A percentile compares a stretch with the other conserved stretches of the same genome.
phyloP scores from a whole-genome alignment of 1,284 basidiomycete species.

The Ustilago shanxiensis region DNA sequence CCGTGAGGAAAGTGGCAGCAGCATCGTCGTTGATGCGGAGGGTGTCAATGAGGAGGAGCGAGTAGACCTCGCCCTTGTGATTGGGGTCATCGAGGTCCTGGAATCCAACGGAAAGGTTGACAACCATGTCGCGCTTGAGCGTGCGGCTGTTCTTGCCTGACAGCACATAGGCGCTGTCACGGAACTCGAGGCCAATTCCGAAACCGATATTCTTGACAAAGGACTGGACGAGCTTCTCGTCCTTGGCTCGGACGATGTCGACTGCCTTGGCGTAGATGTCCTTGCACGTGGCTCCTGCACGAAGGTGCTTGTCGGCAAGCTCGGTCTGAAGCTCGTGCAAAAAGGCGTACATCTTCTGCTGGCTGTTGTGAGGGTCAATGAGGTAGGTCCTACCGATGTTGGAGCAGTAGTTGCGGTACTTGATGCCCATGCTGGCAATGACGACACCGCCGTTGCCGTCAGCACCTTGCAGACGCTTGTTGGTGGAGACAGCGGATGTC shows the following conservation, averaged over 20 bases:
- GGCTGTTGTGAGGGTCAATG: conserved; percentile 84
- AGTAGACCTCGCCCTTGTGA: conserved; percentile 82
- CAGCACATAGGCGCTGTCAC: conserved; percentile 87
- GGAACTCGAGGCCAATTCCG: conserved; percentile 82
- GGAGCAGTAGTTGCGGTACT: conserved; percentile 92
- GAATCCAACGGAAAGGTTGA: conserved; percentile 87
- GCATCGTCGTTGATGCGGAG: conserved; percentile 80
- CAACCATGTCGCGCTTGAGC: conserved; percentile 84
- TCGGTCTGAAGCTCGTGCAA: conserved; percentile 84
- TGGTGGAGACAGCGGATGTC: conserved; percentile 85
- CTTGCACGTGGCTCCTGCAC: conserved; percentile 81
- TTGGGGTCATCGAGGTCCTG: conserved; percentile 79
- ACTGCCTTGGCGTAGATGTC: conserved; percentile 85
- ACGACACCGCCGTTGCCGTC: conserved; percentile 83
- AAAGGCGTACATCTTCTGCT: conserved; percentile 79
- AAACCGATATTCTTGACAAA: conserved; percentile 93
- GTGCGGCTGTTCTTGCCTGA: conserved; percentile 82
- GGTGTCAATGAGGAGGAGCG: conserved; percentile 90
- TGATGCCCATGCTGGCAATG: conserved; percentile 86
- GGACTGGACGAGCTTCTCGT: conserved; percentile 82
- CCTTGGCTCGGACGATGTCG: conserved; percentile 81
- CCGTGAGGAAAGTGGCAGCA: conserved; percentile 77
- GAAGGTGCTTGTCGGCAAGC: conserved; percentile 79
- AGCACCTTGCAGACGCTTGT: conserved; percentile 77
- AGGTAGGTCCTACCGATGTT: conserved; percentile 94